phyloP scores from a whole-genome alignment of 176 grass and related monocot genomes.

The Aegilops umbellulata region DNA sequence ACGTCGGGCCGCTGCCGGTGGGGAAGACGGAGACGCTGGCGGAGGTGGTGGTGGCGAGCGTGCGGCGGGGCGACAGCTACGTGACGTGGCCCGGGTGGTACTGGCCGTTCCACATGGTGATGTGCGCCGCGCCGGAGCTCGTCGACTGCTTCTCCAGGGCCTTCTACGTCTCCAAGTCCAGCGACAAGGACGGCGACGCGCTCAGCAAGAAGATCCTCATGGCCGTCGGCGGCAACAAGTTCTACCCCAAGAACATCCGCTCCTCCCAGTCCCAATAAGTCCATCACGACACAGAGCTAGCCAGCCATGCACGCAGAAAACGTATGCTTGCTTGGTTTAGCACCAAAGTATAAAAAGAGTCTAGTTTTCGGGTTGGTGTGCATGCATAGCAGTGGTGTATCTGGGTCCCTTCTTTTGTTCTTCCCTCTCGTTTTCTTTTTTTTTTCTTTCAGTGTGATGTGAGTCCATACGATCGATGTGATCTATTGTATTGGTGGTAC shows the following conservation, averaged over 20 bases:
- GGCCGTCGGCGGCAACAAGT: slow-evolving; percentile 63
- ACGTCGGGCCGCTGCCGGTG: slow-evolving; percentile 63
- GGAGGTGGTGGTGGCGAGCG: slow-evolving; percentile 57
- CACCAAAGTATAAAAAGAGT: not conserved
- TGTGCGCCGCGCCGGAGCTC: slow-evolving; percentile 72
- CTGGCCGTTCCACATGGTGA: slow-evolving; percentile 78
- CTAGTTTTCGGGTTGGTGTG: too few species aligned
- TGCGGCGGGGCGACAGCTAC: slow-evolving; percentile 52
- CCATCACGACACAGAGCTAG: not conserved
- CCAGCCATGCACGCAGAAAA: not conserved
- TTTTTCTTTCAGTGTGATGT: not conserved
- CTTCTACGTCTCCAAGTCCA: slow-evolving; percentile 63
- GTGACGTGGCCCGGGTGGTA: slow-evolving; percentile 87
- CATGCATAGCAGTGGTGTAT: too few species aligned
- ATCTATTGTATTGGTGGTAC: not conserved
- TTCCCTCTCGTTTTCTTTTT: not conserved
- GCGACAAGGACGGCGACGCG: slow-evolving; percentile 21
- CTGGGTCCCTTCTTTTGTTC: too few species aligned
- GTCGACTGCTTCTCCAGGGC: slow-evolving; percentile 63
- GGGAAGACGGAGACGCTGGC: slow-evolving; percentile 64
- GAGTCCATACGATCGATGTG: not conserved
- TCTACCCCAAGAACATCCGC: slow-evolving; percentile 45
- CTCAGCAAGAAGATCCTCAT: slow-evolving; percentile 71
- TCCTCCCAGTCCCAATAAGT: not conserved
- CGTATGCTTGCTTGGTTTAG: not conserved